Percentiles rank a stretch among this genome's conserved stretches.
Conservation (phyloP, 2,329 filamentous ascomycete genomes). For the Cladophialophora exuberans region DNA sequence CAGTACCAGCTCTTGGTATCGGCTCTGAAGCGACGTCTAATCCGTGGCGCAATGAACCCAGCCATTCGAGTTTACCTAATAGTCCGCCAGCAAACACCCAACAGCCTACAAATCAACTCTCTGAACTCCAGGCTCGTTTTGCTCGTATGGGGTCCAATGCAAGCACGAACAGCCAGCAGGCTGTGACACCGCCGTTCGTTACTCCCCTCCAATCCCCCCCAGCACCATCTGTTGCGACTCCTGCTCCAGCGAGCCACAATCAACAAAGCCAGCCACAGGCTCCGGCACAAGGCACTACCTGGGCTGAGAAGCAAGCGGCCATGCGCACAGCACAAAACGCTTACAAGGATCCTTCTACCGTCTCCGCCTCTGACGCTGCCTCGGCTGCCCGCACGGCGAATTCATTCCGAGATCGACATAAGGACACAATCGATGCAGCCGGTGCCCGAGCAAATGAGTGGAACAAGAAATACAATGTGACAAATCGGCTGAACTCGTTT, state of each 20-base stretch:
- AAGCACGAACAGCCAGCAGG: conserved; percentile 26
- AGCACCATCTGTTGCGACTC: not conserved
- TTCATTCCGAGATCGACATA: conserved; percentile 69
- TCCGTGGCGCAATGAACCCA: conserved; percentile 35
- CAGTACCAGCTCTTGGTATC: conserved; percentile 78
- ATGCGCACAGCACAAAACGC: conserved; percentile 63
- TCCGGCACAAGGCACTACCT: conserved; percentile 44
- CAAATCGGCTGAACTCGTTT: conserved; percentile 53
- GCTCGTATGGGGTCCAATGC: conserved; percentile 53
- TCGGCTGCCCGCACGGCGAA: conserved; percentile 64
- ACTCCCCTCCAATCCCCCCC: conserved; percentile 13
- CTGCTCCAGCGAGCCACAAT: not conserved
- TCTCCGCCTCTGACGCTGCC: conserved; percentile 62
- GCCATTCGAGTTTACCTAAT: conserved; percentile 39
- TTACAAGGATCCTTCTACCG: conserved; percentile 63
- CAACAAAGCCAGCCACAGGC: not conserved
- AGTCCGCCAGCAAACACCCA: conserved; percentile 30
- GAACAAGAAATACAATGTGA: conserved; percentile 65
- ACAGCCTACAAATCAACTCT: conserved; percentile 52
- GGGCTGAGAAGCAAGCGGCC: conserved; percentile 65
- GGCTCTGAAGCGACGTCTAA: conserved; percentile 41
- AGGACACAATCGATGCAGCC: conserved; percentile 67
- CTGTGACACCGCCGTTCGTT: conserved; percentile 26
- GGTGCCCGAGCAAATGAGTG: conserved; percentile 60
- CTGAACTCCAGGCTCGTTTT: conserved; percentile 71